Conservation (phyloP, 1,139 yeast species). For the Pneumocystis sp. region DNA sequence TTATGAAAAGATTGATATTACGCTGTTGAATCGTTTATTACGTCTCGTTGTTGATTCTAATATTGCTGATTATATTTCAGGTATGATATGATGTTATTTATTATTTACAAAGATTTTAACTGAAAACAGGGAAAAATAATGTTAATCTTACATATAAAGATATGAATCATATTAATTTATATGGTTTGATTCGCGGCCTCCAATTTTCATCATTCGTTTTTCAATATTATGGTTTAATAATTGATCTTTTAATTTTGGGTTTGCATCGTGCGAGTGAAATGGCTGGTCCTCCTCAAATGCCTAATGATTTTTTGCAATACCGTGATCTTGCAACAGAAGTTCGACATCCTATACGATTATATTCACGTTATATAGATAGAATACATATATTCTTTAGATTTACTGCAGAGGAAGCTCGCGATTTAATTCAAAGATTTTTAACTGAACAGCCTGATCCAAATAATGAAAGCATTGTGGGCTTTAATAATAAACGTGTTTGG, state of each 20-base stretch:
- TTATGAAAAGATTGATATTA: slow-evolving; percentile 76
- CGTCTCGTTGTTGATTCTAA: slow-evolving; percentile 76
- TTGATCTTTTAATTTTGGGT: slow-evolving; percentile 73
- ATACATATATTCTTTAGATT: slow-evolving; percentile 70
- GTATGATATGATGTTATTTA: slow-evolving; percentile 23
- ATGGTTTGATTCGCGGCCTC: slow-evolving; percentile 74
- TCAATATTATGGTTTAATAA: slow-evolving; percentile 76
- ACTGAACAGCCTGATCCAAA: slow-evolving; percentile 86
- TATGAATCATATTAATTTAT: slow-evolving; percentile 84
- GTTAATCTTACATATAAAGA: slow-evolving; percentile 74
- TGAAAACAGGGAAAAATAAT: slow-evolving; percentile 43
- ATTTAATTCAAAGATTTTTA: slow-evolving; percentile 57
- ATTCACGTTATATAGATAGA: slow-evolving; percentile 71
- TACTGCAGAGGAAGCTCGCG: slow-evolving; percentile 56
- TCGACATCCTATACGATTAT: slow-evolving; percentile 60
- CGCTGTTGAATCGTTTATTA: slow-evolving; percentile 65
- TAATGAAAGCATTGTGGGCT: slow-evolving; percentile 72
- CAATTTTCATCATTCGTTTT: slow-evolving; percentile 81
- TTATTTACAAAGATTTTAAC: neutral
- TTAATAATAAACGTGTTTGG: slow-evolving; percentile 87
- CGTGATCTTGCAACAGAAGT: slow-evolving; percentile 43
- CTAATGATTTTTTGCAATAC: slow-evolving; percentile 67
- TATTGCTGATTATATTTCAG: slow-evolving; percentile 86
- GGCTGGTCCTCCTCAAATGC: slow-evolving; percentile 57
- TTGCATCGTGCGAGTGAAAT: slow-evolving; percentile 72